phyloP scores from a whole-genome alignment of 441 rosid genomes.

The Populus trichocarpa region DNA sequence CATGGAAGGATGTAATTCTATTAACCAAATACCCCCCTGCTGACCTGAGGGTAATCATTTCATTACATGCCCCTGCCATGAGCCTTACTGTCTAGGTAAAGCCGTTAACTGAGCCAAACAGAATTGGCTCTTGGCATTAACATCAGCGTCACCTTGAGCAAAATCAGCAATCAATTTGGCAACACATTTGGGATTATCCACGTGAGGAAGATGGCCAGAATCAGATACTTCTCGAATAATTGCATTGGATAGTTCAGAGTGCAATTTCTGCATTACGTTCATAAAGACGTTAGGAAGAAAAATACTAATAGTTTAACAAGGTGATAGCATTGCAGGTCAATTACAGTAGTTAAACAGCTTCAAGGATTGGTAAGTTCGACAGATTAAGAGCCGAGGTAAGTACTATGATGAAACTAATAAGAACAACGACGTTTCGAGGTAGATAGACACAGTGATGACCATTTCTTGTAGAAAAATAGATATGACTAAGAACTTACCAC shows the following conservation, averaged over 20 bases:
- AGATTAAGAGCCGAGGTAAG: not conserved
- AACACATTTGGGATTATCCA: constrained; percentile 55
- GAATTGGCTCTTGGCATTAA: not conserved
- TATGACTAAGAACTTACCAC: constrained; percentile 43
- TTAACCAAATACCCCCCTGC: not conserved
- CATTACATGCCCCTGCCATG: not conserved
- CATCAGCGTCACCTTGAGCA: constrained; percentile 17
- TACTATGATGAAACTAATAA: not conserved
- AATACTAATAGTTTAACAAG: not conserved
- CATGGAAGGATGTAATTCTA: not conserved
- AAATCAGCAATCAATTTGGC: constrained; percentile 59
- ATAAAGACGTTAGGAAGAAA: not conserved
- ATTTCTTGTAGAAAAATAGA: not conserved
- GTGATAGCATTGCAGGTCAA: not conserved
- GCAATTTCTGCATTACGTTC: constrained; percentile 53
- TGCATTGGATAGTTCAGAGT: constrained; percentile 58
- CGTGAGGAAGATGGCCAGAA: constrained; percentile 85
- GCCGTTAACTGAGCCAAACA: not conserved
- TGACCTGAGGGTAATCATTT: not conserved
- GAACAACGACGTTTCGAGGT: not conserved
- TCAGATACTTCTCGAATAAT: constrained; percentile 60
- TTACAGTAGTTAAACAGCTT: not conserved
- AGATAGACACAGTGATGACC: not conserved
- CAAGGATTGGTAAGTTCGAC: not conserved
- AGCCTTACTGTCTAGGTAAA: not conserved